Conservation (phyloP, 106 monocot genomes). For the Iris macrosiphon region DNA sequence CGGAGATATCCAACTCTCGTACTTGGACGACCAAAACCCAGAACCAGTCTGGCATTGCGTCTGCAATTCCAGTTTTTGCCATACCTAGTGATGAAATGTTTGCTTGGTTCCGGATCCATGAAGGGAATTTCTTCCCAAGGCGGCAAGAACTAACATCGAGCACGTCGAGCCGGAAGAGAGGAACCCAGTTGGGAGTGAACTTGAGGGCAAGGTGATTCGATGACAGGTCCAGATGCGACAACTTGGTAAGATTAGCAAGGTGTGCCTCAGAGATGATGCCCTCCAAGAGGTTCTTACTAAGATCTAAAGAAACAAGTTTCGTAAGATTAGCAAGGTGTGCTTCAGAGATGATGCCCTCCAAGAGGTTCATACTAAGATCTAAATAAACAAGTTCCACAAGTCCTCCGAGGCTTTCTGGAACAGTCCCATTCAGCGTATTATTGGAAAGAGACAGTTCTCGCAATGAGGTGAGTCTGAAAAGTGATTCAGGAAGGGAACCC, state of each 20-base stretch:
- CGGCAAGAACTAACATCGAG: slow-evolving; percentile 9
- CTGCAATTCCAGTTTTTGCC: slow-evolving; percentile 22
- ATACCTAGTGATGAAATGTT: slow-evolving; percentile 5
- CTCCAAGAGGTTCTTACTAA: slow-evolving; percentile 13
- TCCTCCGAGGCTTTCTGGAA: slow-evolving; percentile 10
- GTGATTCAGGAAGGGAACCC: background rate
- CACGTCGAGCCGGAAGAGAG: slow-evolving; percentile 19
- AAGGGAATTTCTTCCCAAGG: slow-evolving; percentile 34
- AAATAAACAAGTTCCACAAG: slow-evolving; percentile 15
- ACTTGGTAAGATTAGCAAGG: slow-evolving; percentile 11
- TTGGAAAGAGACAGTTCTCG: background rate
- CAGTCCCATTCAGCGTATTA: slow-evolving; percentile 16
- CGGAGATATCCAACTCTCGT: slow-evolving; percentile 5
- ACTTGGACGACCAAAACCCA: slow-evolving; percentile 21
- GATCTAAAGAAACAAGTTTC: slow-evolving; percentile 8
- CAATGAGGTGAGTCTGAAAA: background rate
- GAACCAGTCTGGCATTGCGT: slow-evolving; percentile 36
- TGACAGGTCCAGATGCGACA: slow-evolving; percentile 7
- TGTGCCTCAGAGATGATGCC: slow-evolving; percentile 36
- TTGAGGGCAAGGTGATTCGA: slow-evolving; percentile 6
- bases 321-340: slow-evolving; percentile 21
- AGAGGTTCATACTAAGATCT: slow-evolving; percentile 11
- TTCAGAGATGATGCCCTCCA: slow-evolving; percentile 31
- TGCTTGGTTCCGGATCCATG: slow-evolving; percentile 25
- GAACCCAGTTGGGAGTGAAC: slow-evolving; percentile 19